Evolutionary conservation across 1,284 basidiomycete genomes (phyloP), one percentile per base, ranked within the genome.

Genomic region (Tremellales sp.): DNA sequence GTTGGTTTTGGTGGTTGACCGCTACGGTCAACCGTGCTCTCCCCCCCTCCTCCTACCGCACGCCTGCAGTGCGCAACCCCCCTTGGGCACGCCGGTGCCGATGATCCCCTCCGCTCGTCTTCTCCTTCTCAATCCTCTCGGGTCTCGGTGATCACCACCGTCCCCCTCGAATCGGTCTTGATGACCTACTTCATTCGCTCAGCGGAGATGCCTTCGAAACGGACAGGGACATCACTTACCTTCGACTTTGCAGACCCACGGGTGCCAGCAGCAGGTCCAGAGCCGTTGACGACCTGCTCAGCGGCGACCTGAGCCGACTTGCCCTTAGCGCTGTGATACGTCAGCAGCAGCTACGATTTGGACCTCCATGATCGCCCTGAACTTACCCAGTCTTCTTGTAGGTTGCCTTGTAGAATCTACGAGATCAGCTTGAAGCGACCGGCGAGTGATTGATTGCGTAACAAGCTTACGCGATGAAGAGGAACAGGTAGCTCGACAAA

Each of bases 401-500:
- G 7, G 74, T 76, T 43, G 68, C 64, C 42, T 61, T 57, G 72
- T 74, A 76, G 70, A 76, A 76, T 43, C 72, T 74, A n/a, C n/a
- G n/a, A n/a, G 46, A 17, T 4, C 13, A 42, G 54, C 33, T 13
- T 36, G 12, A 29, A 17, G 19, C 27, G 15, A 4, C 40, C 22
- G 22, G 13, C 10, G 24, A 24, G 44, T 31, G n/a, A 29, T n/a
- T n/a, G n/a, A n/a, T n/a, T n/a, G n/a, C n/a, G n/a, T n/a, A n/a
- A n/a, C n/a, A n/a, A 11, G 67, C 72, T 61, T 45, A 74, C 68
- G 72, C 70, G 78, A 94, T 89, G 80, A 94, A 93, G 52, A 96
- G 81, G 64, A 84, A 80, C 48, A 96, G 82, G 76, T 97, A 98
- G 68, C 83, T 86, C 40, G 88, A 87, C 60, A 98, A 80, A 51